phyloP scores from a whole-genome alignment of 2,329 filamentous ascomycete genomes.

The Colletotrichum lupini region DNA sequence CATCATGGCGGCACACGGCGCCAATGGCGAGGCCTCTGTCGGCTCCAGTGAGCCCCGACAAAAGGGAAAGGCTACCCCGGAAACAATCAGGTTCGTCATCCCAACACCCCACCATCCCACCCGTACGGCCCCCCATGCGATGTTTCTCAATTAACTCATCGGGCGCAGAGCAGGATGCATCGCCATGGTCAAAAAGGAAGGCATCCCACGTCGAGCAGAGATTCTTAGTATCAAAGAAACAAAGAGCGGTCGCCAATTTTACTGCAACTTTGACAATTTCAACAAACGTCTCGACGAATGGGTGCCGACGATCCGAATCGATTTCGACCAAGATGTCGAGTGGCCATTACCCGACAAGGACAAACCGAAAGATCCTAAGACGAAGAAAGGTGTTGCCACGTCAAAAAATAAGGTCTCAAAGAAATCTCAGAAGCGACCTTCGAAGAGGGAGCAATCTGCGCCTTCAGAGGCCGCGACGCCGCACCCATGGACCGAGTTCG shows the following conservation, averaged over 20 bases:
- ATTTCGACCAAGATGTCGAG: constrained; percentile 91
- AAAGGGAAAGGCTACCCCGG: constrained; percentile 85
- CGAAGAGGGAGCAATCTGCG: constrained; percentile 67
- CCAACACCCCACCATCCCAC: not conserved
- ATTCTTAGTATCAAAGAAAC: constrained; percentile 94
- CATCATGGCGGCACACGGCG: constrained; percentile 66
- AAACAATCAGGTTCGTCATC: constrained; percentile 77
- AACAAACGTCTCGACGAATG: constrained; percentile 91
- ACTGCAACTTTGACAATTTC: constrained; percentile 98
- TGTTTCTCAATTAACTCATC: constrained; percentile 1
- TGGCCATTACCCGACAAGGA: constrained; percentile 94
- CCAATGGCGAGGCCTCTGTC: constrained; percentile 63
- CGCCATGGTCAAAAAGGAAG: constrained; percentile 75
- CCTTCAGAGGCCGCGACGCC: constrained; percentile 65
- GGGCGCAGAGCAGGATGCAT: constrained; percentile 64
- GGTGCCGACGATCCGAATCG: constrained; percentile 84
- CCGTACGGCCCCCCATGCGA: not conserved
- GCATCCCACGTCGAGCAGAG: constrained; percentile 89
- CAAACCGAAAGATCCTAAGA: constrained; percentile 79
- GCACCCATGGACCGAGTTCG: constrained; percentile 64
- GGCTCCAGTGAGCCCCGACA: constrained; percentile 70
- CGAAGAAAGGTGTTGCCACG: constrained; percentile 73
- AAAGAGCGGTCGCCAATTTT: constrained; percentile 89
- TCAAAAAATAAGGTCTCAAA: constrained; percentile 69
- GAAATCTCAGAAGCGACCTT: constrained; percentile 65